These are phyloP conservation scores for Dimargaris cristalligena DNA, from an alignment of 192 early-diverging fungal genomes.

Conservation along the genomic window DNA sequence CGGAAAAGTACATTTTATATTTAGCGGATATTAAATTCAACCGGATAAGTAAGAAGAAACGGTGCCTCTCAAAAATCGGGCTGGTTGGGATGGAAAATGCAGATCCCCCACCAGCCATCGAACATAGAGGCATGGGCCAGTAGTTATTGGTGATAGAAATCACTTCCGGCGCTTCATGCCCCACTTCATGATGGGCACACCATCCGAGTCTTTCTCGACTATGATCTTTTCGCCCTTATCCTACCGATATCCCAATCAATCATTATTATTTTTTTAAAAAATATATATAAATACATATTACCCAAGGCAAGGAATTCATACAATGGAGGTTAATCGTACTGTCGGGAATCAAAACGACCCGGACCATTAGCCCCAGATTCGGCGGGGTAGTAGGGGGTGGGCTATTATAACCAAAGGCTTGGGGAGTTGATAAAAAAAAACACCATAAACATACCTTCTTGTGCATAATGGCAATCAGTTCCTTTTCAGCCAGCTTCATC, in stretches of 20 bases:
- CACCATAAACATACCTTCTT: not conserved
- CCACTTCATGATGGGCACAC: slow-evolving; percentile 75
- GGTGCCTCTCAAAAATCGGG: too few species aligned
- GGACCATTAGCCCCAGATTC: slow-evolving; percentile 50
- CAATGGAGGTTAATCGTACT: slow-evolving; percentile 24
- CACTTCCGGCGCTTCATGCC: not conserved
- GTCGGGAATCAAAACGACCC: slow-evolving; percentile 57
- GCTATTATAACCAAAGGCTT: slow-evolving; percentile 45
- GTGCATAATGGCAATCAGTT: not conserved
- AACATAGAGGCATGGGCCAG: too few species aligned
- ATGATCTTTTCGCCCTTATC: slow-evolving; percentile 64
- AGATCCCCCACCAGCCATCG: too few species aligned
- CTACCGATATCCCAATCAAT: too few species aligned
- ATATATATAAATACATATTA: slow-evolving; percentile 2
- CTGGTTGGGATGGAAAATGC: too few species aligned
- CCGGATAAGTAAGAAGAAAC: too few species aligned
- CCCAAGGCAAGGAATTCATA: slow-evolving; percentile 6
- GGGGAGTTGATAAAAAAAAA: slow-evolving; percentile 26
- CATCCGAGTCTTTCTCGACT: slow-evolving; percentile 63
- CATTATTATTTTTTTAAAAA: slow-evolving; percentile 1
- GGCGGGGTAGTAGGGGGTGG: slow-evolving; percentile 61
- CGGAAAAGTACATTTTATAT: too few species aligned
- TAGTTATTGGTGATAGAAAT: too few species aligned
- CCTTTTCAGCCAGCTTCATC: slow-evolving; percentile 13
- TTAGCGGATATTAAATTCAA: too few species aligned